Evolutionary conservation across 352 stramenopile species (phyloP).

Genomic region (Phytophthora fragariae): DNA sequence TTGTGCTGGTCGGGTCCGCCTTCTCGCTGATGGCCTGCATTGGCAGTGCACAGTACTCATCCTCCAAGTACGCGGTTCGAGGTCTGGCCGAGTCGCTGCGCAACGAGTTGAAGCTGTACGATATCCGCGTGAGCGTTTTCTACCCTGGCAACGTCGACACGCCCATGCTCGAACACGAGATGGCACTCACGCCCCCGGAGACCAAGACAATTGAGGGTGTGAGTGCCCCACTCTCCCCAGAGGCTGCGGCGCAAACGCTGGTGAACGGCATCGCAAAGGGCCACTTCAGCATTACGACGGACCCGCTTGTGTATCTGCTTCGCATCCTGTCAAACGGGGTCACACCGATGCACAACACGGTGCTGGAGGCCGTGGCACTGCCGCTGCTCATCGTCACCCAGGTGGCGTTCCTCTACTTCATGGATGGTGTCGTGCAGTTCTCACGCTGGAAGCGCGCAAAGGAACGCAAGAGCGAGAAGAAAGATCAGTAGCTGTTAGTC

Average conservation of each 20-base stretch:
- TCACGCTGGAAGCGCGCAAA: conserved; percentile 35
- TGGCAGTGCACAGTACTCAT: conserved; percentile 49
- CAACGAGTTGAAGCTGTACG: conserved; percentile 52
- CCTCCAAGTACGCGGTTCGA: conserved; percentile 63
- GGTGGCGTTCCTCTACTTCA: conserved; percentile 47
- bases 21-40: conserved; percentile 61
- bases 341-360: conserved; percentile 47
- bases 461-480: conserved; percentile 25
- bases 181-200: conserved; percentile 48
- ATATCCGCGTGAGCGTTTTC: conserved; percentile 52
- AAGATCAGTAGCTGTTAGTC: conserved; percentile 27
- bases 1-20: conserved; percentile 58
- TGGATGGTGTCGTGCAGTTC: conserved; percentile 50
- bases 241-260: conserved; percentile 43
- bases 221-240: conserved; percentile 30
- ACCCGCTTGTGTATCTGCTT: conserved; percentile 52
- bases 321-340: conserved; percentile 59
- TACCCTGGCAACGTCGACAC: conserved; percentile 63
- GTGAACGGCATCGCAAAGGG: conserved; percentile 47
- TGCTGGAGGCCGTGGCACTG: conserved; percentile 46
- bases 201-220: conserved; percentile 54
- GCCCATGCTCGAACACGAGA: conserved; percentile 45
- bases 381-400: conserved; percentile 47
- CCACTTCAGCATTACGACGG: conserved; percentile 65
- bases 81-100: conserved; percentile 63